Percentiles rank a stretch among this genome's conserved stretches.
Conservation (phyloP, 2,329 filamentous ascomycete genomes). For the Colletotrichum sp. region DNA sequence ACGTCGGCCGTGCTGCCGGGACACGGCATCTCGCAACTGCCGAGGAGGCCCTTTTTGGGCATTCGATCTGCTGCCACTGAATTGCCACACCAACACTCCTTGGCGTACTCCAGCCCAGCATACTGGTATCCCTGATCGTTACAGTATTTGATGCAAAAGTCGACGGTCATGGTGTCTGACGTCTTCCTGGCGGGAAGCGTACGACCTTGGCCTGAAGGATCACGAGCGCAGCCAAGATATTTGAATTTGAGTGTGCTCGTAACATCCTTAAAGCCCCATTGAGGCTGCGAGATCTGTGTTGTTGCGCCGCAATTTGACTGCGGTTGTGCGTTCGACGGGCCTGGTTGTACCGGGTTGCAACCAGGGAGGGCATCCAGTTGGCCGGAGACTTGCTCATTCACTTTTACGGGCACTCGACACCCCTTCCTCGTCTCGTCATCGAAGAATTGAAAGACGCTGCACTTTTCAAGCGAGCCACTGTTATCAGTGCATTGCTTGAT, state of each 20-base stretch:
- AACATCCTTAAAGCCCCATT: slow-evolving; percentile 50
- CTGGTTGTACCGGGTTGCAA: slow-evolving; percentile 49
- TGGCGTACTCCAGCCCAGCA: slow-evolving; percentile 42
- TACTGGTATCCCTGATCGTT: slow-evolving; percentile 31
- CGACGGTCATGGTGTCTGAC: slow-evolving; percentile 36
- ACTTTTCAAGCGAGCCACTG: slow-evolving; percentile 65
- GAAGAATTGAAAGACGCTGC: slow-evolving; percentile 56
- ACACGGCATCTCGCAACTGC: slow-evolving; percentile 39
- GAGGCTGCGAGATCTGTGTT: slow-evolving; percentile 38
- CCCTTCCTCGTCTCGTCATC: slow-evolving; percentile 41
- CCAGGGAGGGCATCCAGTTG: slow-evolving; percentile 57
- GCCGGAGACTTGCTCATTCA: slow-evolving; percentile 51
- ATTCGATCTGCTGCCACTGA: slow-evolving; percentile 22
- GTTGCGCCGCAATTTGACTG: slow-evolving; percentile 36
- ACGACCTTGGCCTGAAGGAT: slow-evolving; percentile 30
- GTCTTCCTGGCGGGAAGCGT: slow-evolving; percentile 34
- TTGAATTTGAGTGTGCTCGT: slow-evolving; percentile 48
- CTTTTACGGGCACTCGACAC: slow-evolving; percentile 56
- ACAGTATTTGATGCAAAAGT: slow-evolving; percentile 37
- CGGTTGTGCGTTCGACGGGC: slow-evolving; percentile 26
- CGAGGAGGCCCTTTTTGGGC: slow-evolving; percentile 45
- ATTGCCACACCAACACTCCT: slow-evolving; percentile 44
- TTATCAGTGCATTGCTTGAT: slow-evolving; percentile 70
- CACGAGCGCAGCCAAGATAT: slow-evolving; percentile 57
- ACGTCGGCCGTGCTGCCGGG: slow-evolving; percentile 8